Evolutionary conservation across 768 basidiomycete species (phyloP), one percentile per base, ranked within the genome.

Genomic region (Termitomyces eurrhizus): DNA sequence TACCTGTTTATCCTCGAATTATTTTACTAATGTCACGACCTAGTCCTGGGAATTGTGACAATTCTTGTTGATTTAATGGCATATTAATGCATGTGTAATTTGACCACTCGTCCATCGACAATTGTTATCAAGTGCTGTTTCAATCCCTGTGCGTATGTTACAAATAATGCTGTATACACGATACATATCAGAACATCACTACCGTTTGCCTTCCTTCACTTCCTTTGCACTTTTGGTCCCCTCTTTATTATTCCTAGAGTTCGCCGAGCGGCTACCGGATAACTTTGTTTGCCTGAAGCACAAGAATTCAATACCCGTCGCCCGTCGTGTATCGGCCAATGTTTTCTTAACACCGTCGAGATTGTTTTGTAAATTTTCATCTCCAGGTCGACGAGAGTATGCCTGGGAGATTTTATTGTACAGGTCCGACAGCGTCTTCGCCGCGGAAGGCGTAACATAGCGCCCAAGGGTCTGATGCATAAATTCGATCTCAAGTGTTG

Each of bases 401-500:
- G 93, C 90, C 73, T 93, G 87, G 13, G 95, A 96, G 65, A 99
- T 98, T 67, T 89, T 92, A 70, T 89, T 92, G 77, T 98, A 99
- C 56, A 98, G 80, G 60, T 96, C 91, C 35, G 93, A 90, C 32
- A 99, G 83, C 52, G 87, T 92, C 69, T 87, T 86, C 39, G 90
- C 90, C 14, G 96, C 93, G 7, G 80, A 69, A 1, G 87, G 79
- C 16, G 91, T 90, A 57, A 98, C 90, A 70, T 96, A 95, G 65
- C 91, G 88, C 35, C 88, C 86, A 45, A 99, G 78, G 7, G 92
- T 94, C 76, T 98, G 97, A 73, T 99, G 96, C 80, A 98, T 88
- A 78, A 98, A 98, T 76, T 98, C 97, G 65, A 98, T 97, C 74
- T 98, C 96, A 32, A 99, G 87, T 5, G 97, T 98, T 14, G 97